These are phyloP conservation scores for Penicillium cosmopolitanum DNA, from an alignment of 495 filamentous ascomycete species.

Conservation along the genomic window DNA sequence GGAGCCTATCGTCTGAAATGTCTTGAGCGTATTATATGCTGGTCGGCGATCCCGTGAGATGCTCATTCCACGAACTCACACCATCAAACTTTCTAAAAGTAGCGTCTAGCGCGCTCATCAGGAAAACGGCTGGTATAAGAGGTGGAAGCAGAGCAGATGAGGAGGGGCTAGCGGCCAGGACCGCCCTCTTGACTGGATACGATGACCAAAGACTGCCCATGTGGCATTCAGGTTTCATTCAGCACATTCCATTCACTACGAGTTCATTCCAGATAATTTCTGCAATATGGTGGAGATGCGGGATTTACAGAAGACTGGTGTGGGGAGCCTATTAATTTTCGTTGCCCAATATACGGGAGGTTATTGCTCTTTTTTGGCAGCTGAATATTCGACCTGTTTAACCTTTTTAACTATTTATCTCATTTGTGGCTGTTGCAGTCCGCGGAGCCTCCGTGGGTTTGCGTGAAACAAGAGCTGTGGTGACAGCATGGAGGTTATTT, in stretches of 20 bases:
- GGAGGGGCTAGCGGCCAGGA: background rate
- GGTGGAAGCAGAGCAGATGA: background rate
- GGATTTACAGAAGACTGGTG: background rate
- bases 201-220: background rate
- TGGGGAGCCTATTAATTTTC: no score
- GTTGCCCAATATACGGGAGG: no score
- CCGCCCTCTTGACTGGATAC: slow-evolving; percentile 1
- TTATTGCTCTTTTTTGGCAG: no score
- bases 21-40: background rate
- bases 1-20: background rate
- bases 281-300: background rate
- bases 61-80: background rate
- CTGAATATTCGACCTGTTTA: no score
- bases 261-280: background rate
- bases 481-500: slow-evolving; percentile 13
- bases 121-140: background rate
- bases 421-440: no score
- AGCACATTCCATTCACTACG: background rate
- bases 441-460: no score
- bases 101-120: slow-evolving; percentile 1
- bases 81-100: background rate
- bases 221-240: background rate
- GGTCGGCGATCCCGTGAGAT: background rate
- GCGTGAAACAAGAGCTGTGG: background rate
- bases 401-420: no score